Conservation (phyloP, 176 grass and related monocot species). For the Carex cristatella region DNA sequence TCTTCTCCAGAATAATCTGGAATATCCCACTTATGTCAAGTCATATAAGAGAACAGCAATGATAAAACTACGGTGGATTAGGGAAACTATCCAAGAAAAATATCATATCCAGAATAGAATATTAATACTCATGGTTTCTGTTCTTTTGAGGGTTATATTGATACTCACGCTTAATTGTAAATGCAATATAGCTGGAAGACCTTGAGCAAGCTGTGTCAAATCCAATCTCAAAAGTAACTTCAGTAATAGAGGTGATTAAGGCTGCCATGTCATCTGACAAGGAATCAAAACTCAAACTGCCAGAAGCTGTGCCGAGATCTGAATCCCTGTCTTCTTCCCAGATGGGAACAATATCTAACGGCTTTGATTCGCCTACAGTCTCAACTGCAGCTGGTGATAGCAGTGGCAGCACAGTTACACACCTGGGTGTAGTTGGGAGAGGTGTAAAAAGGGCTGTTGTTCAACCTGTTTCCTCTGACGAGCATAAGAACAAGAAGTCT, state of each 20-base stretch:
- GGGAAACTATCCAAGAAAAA: background rate
- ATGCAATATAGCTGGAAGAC: constrained; percentile 72
- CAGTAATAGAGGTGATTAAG: constrained; percentile 40
- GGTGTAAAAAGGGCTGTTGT: constrained; percentile 73
- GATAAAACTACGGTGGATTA: background rate
- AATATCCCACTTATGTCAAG: background rate
- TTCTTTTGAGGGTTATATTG: background rate
- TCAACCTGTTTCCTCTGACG: constrained; percentile 30
- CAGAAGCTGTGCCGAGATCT: constrained; percentile 30
- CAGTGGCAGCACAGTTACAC: constrained; percentile 54
- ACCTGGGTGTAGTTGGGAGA: constrained; percentile 91
- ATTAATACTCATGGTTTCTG: background rate
- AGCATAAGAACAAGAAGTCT: constrained; percentile 9
- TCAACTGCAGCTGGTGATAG: constrained; percentile 51
- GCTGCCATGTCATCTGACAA: constrained; percentile 18
- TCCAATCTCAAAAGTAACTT: constrained; percentile 37
- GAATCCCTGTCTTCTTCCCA: constrained; percentile 56
- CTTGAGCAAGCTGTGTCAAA: constrained; percentile 52
- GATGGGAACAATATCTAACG: constrained; percentile 49
- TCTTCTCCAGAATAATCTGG: background rate
- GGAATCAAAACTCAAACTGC: constrained; percentile 20
- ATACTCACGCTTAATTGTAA: background rate
- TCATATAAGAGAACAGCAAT: background rate
- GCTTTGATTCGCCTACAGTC: constrained; percentile 66
- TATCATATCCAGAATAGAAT: background rate